Conservation (phyloP, 2,329 filamentous ascomycete genomes). For the Reticulascus tulasneorum region DNA sequence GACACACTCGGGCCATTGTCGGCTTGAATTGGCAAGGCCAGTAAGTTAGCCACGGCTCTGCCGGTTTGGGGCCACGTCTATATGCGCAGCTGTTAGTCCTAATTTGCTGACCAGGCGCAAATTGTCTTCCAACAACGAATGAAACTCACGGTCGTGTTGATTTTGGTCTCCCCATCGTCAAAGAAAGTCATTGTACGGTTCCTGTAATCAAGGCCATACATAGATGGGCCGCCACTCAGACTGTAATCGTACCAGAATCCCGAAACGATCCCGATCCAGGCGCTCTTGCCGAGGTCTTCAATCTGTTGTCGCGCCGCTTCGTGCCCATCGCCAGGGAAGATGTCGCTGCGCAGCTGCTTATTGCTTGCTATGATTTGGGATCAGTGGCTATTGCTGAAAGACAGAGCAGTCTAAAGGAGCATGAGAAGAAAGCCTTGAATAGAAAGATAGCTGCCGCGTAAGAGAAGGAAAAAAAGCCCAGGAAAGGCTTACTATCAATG, state of each 20-base stretch:
- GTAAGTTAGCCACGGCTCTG: slow-evolving; percentile 25
- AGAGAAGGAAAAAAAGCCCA: too few relatives aligned
- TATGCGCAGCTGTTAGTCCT: too few relatives aligned
- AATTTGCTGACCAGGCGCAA: too few relatives aligned
- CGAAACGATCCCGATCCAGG: slow-evolving; percentile 32
- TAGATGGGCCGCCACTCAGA: slow-evolving; percentile 24
- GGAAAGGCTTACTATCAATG: slow-evolving; percentile 18
- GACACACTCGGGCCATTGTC: slow-evolving; percentile 25
- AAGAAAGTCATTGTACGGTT: slow-evolving; percentile 39
- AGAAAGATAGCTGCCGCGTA: too few relatives aligned
- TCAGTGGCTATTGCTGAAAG: background rate
- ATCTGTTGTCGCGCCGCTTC: slow-evolving; percentile 29
- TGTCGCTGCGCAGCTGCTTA: background rate
- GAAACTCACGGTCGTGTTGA: slow-evolving; percentile 53
- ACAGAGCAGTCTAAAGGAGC: too few relatives aligned
- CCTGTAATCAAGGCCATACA: slow-evolving; percentile 47
- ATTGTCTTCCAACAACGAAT: too few relatives aligned
- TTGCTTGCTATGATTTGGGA: slow-evolving; percentile 1
- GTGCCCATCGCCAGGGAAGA: slow-evolving; percentile 5
- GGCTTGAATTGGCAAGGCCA: slow-evolving; percentile 29
- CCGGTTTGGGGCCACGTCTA: slow-evolving; percentile 60
- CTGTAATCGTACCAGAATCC: slow-evolving; percentile 54
- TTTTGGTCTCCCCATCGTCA: slow-evolving; percentile 52
- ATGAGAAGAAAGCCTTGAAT: too few relatives aligned
- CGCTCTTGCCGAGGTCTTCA: slow-evolving; percentile 27